Evolutionary conservation across 202 grass and related monocot species (phyloP).

Genomic region (Zizania palustris): DNA sequence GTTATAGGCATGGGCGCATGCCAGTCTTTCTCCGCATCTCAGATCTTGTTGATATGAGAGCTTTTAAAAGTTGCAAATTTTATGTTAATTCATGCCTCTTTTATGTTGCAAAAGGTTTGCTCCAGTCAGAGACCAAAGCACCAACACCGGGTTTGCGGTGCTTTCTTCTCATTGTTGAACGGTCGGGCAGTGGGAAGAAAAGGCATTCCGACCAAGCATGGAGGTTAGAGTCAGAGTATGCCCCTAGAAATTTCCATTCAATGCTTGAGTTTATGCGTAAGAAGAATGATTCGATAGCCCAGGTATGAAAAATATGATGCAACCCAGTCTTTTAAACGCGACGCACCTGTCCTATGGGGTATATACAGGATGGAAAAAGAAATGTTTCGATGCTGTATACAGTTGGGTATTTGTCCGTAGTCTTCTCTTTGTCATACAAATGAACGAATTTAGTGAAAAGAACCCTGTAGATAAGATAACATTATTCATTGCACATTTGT

Average conservation of each 20-base stretch:
- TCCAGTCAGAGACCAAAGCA: slow-evolving; percentile 20
- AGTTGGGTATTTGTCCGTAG: background rate
- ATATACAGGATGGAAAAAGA: slow-evolving; percentile 29
- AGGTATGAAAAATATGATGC: slow-evolving; percentile 26
- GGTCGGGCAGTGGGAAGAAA: background rate
- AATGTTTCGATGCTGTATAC: background rate
- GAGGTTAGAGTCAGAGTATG: background rate
- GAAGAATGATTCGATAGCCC: background rate
- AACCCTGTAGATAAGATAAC: slow-evolving; percentile 43
- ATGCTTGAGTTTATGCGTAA: background rate
- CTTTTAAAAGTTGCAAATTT: too few species aligned
- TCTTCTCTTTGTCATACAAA: slow-evolving; percentile 11
- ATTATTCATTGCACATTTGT: background rate
- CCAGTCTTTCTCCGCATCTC: background rate
- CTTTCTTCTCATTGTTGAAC: slow-evolving; percentile 21
- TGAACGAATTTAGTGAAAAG: slow-evolving; percentile 6
- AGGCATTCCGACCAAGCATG: background rate
- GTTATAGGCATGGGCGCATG: background rate
- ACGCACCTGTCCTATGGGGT: background rate
- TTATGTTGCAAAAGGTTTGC: background rate
- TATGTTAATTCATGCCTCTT: background rate
- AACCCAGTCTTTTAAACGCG: slow-evolving; percentile 37
- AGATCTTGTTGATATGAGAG: background rate
- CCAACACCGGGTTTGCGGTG: background rate
- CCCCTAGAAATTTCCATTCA: background rate